Percentiles rank a stretch among this genome's conserved stretches.
phyloP scores from a whole-genome alignment of 495 filamentous ascomycete species.

The Xylaria nigripes region DNA sequence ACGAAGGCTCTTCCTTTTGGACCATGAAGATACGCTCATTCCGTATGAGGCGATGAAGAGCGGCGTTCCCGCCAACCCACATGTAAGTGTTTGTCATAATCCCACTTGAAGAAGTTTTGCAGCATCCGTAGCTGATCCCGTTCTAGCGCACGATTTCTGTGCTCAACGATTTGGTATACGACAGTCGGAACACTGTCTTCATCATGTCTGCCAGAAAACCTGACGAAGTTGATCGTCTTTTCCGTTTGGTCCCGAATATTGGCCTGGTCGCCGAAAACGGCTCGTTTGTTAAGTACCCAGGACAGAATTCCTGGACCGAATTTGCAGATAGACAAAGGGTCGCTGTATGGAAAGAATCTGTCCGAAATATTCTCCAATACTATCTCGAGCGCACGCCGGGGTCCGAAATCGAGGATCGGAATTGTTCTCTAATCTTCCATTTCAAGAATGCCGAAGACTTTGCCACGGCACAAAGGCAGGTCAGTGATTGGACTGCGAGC shows the following conservation, averaged over 20 bases:
- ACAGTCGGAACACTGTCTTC: slow-evolving; percentile 77
- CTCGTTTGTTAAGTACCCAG: slow-evolving; percentile 69
- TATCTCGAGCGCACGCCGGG: slow-evolving; percentile 83
- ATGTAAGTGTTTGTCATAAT: slow-evolving; percentile 31
- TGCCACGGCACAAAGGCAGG: slow-evolving; percentile 61
- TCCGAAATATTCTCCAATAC: slow-evolving; percentile 70
- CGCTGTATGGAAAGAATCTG: slow-evolving; percentile 66
- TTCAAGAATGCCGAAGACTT: slow-evolving; percentile 74
- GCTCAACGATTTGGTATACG: slow-evolving; percentile 67
- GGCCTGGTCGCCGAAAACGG: slow-evolving; percentile 91
- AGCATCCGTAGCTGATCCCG: neutral
- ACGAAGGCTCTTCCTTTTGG: slow-evolving; percentile 74
- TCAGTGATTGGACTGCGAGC: slow-evolving; percentile 78
- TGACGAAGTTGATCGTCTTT: slow-evolving; percentile 79
- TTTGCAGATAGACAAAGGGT: slow-evolving; percentile 62
- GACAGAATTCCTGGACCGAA: slow-evolving; percentile 60
- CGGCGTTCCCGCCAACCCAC: slow-evolving; percentile 74
- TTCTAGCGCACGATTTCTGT: slow-evolving; percentile 61
- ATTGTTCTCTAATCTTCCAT: slow-evolving; percentile 81
- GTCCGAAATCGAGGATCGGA: slow-evolving; percentile 74
- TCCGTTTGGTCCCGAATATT: slow-evolving; percentile 66
- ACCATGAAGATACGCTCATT: slow-evolving; percentile 87
- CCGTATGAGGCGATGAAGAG: slow-evolving; percentile 71
- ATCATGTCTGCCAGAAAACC: slow-evolving; percentile 82
- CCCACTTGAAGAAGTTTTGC: neutral